Evolutionary conservation across 179 eudicot genomes (phyloP), one percentile per base, ranked within the genome.

Genomic region (Spinacia oleracea): DNA sequence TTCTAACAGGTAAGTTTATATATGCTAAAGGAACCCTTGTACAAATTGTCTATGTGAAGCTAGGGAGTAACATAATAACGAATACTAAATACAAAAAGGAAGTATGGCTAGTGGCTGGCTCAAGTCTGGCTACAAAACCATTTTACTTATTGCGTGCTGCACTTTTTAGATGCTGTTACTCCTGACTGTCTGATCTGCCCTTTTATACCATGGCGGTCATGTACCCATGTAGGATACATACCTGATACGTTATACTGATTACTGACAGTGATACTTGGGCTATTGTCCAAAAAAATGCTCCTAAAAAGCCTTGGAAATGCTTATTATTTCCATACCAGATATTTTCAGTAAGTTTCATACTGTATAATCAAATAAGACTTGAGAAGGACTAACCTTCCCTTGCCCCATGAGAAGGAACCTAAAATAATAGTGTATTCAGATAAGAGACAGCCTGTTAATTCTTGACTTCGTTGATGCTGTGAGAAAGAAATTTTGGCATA

Each of bases 1-100:
- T 94, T 48, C 91, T 94, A 18, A 94, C 98, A 23, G 89, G 89
- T 68, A 84, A 72, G 83, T 80, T 43, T 31, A 65, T 8, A 45
- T n/a, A 38, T 63, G 1, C 56, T 59, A 0, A 56, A 15, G 0
- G 10, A 29, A 65, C 34, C 69, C 0, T 4, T 14, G 18, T 34
- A 15, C 43, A 16, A 34, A 1, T 65, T 5, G 9, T 65, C 0
- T 27, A 11, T 60, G n/a, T 51, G 58, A 25, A 27, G 5, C 66
- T 25, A 29, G 35, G 35, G 43, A 65, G 40, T 38, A 38, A 38
- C 6, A 38, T 38, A 25, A 25, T 60, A 5, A 60, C 66, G 4
- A 27, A 60, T 3, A 12, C 4, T 12, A 25, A 4, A 9, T 60
- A 29, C 34, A 60, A 12, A 60, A 9, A 20, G 6, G 9, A 56